These are phyloP conservation scores for Macrophomina tecta DNA, from an alignment of 2,329 filamentous ascomycete genomes.

Conservation along the genomic window DNA sequence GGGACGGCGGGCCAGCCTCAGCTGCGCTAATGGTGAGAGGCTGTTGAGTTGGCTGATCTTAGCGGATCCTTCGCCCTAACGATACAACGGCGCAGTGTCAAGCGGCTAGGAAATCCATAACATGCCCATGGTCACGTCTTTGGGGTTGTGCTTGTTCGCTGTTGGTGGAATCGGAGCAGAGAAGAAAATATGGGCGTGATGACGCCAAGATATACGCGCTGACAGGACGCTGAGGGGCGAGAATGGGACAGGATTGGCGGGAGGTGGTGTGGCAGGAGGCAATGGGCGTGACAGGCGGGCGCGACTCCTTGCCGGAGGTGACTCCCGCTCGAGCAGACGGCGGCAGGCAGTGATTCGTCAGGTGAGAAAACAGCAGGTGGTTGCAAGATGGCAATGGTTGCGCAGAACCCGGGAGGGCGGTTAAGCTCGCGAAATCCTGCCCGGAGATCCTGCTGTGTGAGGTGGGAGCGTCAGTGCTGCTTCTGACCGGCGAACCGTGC, in stretches of 20 bases:
- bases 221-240: neutral
- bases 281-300: neutral
- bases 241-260: constrained; percentile 13
- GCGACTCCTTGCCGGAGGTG: constrained; percentile 23
- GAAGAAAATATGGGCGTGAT: constrained; percentile 1
- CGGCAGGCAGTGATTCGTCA: constrained; percentile 25
- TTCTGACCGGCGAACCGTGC: neutral
- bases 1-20: neutral
- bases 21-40: constrained; percentile 17
- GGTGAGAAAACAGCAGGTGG: neutral
- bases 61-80: constrained; percentile 17
- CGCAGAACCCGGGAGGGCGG: constrained; percentile 17
- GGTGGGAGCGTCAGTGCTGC: neutral
- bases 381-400: constrained; percentile 15
- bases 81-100: constrained; percentile 3
- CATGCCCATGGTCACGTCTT: neutral
- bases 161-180: neutral
- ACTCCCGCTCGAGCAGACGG: neutral
- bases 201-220: constrained; percentile 20
- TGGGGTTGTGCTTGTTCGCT: constrained; percentile 3
- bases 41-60: neutral
- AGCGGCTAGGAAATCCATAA: constrained; percentile 6
- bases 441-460: constrained; percentile 19
- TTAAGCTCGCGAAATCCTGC: constrained; percentile 25
- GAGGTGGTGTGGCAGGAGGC: constrained; percentile 19